Evolutionary conservation across 345 rosid species (phyloP).

Genomic region (Corymbia maculata): DNA sequence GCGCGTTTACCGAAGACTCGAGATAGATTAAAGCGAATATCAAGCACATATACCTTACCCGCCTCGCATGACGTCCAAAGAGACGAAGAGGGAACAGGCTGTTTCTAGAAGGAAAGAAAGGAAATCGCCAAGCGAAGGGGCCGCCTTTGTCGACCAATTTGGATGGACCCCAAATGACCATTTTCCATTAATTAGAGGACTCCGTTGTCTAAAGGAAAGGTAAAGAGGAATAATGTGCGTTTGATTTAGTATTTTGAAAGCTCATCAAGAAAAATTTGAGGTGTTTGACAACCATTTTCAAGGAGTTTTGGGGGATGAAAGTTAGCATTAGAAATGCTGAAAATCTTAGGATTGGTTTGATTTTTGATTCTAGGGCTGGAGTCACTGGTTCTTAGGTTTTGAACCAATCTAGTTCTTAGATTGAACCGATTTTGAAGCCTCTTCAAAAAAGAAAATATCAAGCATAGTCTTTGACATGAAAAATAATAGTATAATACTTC

Average conservation of each 20-base stretch:
- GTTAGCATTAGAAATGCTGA: accelerated
- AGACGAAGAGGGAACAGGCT: too few relatives aligned
- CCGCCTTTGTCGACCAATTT: neutral
- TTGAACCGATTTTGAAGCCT: neutral
- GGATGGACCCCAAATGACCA: neutral
- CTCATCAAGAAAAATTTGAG: too few relatives aligned
- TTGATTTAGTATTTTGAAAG: too few relatives aligned
- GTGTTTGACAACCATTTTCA: neutral
- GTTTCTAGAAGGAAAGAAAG: neutral
- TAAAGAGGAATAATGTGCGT: neutral
- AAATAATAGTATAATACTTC: too few relatives aligned
- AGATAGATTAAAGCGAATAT: neutral
- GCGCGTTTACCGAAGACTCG: neutral
- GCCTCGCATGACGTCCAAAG: neutral
- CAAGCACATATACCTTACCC: neutral
- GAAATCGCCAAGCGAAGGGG: neutral
- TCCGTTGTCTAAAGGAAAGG: neutral
- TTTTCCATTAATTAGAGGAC: neutral
- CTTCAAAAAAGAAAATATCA: too few relatives aligned
- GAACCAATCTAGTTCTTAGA: too few relatives aligned
- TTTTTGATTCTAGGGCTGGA: neutral
- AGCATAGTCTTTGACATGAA: too few relatives aligned
- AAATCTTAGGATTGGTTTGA: too few relatives aligned
- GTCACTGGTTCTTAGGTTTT: neutral
- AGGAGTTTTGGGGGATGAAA: neutral